Evolutionary conservation across 345 rosid genomes (phyloP).

Genomic region (Hypericum perforatum): DNA sequence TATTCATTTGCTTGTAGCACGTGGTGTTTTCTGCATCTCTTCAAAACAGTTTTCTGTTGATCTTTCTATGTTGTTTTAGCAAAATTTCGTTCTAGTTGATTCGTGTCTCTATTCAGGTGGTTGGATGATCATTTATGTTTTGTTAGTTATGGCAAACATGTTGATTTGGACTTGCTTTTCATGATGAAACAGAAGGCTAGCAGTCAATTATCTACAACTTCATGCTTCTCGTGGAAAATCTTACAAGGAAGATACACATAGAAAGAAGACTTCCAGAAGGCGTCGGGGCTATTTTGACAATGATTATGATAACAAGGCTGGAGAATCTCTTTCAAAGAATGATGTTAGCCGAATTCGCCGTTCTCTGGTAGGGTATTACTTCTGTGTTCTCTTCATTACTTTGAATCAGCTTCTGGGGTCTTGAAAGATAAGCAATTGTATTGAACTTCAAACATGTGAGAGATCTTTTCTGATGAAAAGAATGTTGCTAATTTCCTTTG

Average conservation of each 20-base stretch:
- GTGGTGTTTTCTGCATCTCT: too few species aligned
- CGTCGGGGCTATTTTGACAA: slow-evolving; percentile 28
- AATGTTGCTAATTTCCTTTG: too few species aligned
- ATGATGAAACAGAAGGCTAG: slow-evolving; percentile 61
- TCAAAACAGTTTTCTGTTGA: too few species aligned
- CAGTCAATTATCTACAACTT: slow-evolving; percentile 66
- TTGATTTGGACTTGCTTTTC: slow-evolving; percentile 3
- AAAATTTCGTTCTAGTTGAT: too few species aligned
- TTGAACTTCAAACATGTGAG: background rate
- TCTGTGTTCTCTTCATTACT: slow-evolving; percentile 9
- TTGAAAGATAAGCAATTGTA: background rate
- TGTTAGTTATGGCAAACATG: too few species aligned
- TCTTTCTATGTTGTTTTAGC: too few species aligned
- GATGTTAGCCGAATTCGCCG: slow-evolving; percentile 71
- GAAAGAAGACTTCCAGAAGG: slow-evolving; percentile 48
- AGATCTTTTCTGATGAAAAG: too few species aligned
- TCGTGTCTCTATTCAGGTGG: too few species aligned
- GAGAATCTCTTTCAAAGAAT: slow-evolving; percentile 67
- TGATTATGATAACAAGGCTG: slow-evolving; percentile 27
- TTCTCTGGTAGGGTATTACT: slow-evolving; percentile 42
- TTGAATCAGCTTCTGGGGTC: slow-evolving; percentile 2
- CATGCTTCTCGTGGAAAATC: slow-evolving; percentile 46
- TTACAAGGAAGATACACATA: slow-evolving; percentile 42
- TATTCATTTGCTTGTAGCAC: too few species aligned
- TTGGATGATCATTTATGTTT: too few species aligned